Evolutionary conservation across 768 basidiomycete genomes (phyloP), one percentile per base, ranked within the genome.

Genomic region (Dendrothele bispora): DNA sequence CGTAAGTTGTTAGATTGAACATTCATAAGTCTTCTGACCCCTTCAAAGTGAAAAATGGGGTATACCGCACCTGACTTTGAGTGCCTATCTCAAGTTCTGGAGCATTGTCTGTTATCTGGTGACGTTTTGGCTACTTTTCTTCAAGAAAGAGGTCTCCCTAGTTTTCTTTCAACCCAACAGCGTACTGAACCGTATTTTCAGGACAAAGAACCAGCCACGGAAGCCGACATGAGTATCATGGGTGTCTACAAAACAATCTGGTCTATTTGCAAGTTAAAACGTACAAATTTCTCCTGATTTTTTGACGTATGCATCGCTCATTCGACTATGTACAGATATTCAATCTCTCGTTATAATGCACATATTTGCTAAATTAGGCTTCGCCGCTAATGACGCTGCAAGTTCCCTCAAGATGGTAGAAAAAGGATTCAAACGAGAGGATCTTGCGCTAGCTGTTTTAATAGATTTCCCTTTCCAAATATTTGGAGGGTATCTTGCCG

Each of bases 401-500:
- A 93, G 91, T 3, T 84, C 81, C 20, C 77, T 98, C 36, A 99
- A 99, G 62, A 81, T 98, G 70, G 88, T 99, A 35, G 97, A 99
- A 66, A 98, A 98, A 61, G 97, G 97, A 2, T 77, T 99, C 45
- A 88, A 84, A 49, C 87, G 94, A 32, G 97, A 98, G 71, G 97
- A 99, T 58, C 77, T 98, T 30, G 94, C 97, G n/a, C 75, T 94
- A 14, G 88, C 92, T 3, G 95, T 95, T 36, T 81, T 98, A 30
- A 87, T 98, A 54, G 97, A 99, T 66, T 98, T 98, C 57, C 97
- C 97, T 2, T 95, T 97, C 70, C 95, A 98, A 72, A 92, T 99
- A 42, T 61, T 89, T 48, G 94, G 91, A 18, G 95, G 95, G 5
- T 98, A 90, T 87, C 72, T 95, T 21, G 92, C 95, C 1, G 95